Evolutionary conservation across 306 rosid genomes (phyloP), one percentile per base, ranked within the genome.

Genomic region (Acmispon strigosus): DNA sequence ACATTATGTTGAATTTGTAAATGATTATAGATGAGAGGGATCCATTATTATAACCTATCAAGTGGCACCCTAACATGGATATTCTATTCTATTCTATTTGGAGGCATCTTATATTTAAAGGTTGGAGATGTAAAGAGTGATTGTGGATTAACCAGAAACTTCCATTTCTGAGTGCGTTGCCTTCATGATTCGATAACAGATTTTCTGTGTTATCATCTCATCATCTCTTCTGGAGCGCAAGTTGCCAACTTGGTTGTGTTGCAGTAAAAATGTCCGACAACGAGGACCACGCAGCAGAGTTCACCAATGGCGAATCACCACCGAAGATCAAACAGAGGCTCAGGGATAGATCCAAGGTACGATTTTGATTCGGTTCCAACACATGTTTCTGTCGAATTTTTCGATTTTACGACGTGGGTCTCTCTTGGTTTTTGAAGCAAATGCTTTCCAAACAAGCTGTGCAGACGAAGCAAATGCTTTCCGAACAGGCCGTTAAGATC

Each of bases 401-500:
- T 76, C n/a, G 17, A 52, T 77, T 61, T 76, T 48, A 29, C 22
- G 74, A 73, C 47, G 17, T 77, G 82, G 81, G 53, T 10, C 19
- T 60, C 76, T 19, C 76, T 79, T 52, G 68, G 57, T 78, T 73
- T 32, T 36, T 87, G 76, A 82, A 87, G 79, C 88, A 92, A 85
- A 73, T 88, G 71, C 62, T 90, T 24, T 88, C 95, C 53, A 83
- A 88, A 70, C 90, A 90, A 83, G 96, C 96, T 11, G 90, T 87
- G 66, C 87, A 90, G 83, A 84, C 89, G 24, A 88, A 83, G 72
- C 81, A 85, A 79, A 79, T 92, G 12, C 76, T 92, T 0, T 89
- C 92, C 6, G 84, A 89, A 65, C 96, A 92, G 66, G 98, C 96
- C 8, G 81, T 82, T 66, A 90, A 86, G 86, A 84, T 92, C 73